Base-by-base conservation (phyloP, 2,329 filamentous ascomycete species). In the Colletotrichum sublineola region DNA sequence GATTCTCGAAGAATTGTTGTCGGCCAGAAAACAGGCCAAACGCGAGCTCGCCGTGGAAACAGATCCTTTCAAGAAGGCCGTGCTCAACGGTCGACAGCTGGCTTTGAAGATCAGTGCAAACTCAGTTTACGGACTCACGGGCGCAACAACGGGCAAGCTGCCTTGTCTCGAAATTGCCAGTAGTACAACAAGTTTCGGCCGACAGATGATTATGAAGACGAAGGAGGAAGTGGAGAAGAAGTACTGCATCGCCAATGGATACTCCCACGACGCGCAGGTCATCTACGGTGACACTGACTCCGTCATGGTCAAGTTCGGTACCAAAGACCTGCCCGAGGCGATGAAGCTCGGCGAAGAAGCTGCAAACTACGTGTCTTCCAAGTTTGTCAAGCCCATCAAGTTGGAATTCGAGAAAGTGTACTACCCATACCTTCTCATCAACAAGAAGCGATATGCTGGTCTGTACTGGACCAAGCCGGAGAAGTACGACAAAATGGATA, bases 401-500 rank as follows among this genome's bases (percentile, higher is more conserved):
- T 90, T 99, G 42, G 96, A 99, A 82, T 99, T 99, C 83, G 96
- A 99, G 82, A 99, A 99, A 84, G 96, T 99, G 1, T 99, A 99
- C 83, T 99, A 93, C 81, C 96, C 96, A 0, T 99, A 99, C 80
- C 88, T 99, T 44, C 88, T 99, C 63, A 99, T 99, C 90, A 99
- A 99, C 90, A 99, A 99, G 87, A 99, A 99, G 86, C 93, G 96
- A 75, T 99, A 99, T 79, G 96, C 96, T 11, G 96, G 96, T n/a
- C 84, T 99, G 42, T 98, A 94, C 84, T 99, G 95, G 95, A 99
- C 96, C 6, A 96, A 93, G 76, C 90, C 96, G 0, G 90, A 96
- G 53, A 98, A 97, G 82, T 96, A 93, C 81, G 97, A 99, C 88
- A 99, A 98, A 87, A 99, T 99, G 97, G 96, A 99, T 82, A 98